Percentiles rank a stretch among this genome's conserved stretches.
Evolutionary conservation across 768 basidiomycete genomes (phyloP).

Genomic region (Russula sp.): DNA sequence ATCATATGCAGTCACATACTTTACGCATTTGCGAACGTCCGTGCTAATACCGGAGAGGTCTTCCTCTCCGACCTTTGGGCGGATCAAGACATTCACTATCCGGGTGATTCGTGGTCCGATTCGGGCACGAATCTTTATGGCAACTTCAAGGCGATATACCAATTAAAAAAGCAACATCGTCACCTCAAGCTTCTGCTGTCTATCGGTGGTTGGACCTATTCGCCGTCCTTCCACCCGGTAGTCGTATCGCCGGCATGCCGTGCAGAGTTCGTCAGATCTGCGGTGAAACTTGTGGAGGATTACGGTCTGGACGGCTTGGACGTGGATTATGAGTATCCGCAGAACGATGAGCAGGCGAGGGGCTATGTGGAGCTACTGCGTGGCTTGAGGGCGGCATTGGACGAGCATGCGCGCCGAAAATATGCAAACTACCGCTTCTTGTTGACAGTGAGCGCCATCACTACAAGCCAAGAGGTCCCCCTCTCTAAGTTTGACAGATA

Average conservation of each 20-base stretch:
- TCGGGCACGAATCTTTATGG: slow-evolving; percentile 87
- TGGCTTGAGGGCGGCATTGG: slow-evolving; percentile 69
- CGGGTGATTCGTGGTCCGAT: slow-evolving; percentile 94
- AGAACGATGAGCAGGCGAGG: slow-evolving; percentile 64
- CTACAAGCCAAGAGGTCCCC: not conserved
- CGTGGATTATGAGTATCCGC: slow-evolving; percentile 91
- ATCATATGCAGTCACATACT: slow-evolving; percentile 61
- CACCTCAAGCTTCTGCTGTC: slow-evolving; percentile 77
- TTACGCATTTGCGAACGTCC: slow-evolving; percentile 90
- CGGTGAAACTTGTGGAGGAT: slow-evolving; percentile 79
- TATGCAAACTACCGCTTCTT: slow-evolving; percentile 58
- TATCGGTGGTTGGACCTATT: slow-evolving; percentile 96
- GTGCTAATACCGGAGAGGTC: slow-evolving; percentile 79
- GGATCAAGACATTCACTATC: slow-evolving; percentile 95
- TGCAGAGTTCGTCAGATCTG: slow-evolving; percentile 71
- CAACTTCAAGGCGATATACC: slow-evolving; percentile 90
- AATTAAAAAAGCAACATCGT: slow-evolving; percentile 80
- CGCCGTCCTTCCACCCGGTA: slow-evolving; percentile 78
- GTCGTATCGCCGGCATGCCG: slow-evolving; percentile 60
- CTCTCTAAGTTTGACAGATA: slow-evolving; percentile 44
- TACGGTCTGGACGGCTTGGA: slow-evolving; percentile 91
- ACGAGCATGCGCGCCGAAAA: slow-evolving; percentile 66
- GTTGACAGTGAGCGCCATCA: slow-evolving; percentile 53
- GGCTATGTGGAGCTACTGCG: slow-evolving; percentile 81
- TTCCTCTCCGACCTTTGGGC: slow-evolving; percentile 88